These are phyloP conservation scores for Schizophyllum amplum DNA, from an alignment of 1,284 basidiomycete species.

Conservation along the genomic window DNA sequence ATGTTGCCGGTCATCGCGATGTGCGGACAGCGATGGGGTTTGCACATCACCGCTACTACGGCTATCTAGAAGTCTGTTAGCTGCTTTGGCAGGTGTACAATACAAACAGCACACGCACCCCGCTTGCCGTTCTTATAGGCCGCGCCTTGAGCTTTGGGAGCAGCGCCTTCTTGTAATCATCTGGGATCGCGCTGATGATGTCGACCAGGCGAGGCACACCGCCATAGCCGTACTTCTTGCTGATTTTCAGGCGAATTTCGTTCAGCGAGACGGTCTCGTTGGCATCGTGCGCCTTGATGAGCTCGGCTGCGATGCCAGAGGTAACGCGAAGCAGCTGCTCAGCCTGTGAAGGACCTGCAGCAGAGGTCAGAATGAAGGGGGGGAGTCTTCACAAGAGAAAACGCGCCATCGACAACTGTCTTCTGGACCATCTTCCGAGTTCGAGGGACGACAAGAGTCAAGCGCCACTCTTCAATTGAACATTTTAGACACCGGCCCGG, in stretches of 20 bases:
- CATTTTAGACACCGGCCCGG: neutral
- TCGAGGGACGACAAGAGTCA: neutral
- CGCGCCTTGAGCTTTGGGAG: conserved; percentile 89
- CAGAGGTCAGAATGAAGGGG: neutral
- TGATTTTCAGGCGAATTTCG: conserved; percentile 78
- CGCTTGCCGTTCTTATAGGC: conserved; percentile 96
- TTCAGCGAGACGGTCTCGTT: conserved; percentile 80
- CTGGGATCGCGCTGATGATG: conserved; percentile 97
- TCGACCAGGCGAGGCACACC: conserved; percentile 93
- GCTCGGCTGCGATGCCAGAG: conserved; percentile 89
- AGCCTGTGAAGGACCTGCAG: conserved; percentile 81
- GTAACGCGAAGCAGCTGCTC: conserved; percentile 88
- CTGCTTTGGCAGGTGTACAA: conserved; percentile 3
- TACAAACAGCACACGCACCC: conserved; percentile 43
- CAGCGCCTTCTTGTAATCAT: conserved; percentile 90
- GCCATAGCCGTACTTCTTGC: conserved; percentile 83
- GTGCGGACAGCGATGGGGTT: conserved; percentile 98
- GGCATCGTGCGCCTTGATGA: conserved; percentile 85
- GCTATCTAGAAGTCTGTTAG: conserved; percentile 60
- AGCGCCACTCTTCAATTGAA: neutral
- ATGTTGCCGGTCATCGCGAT: conserved; percentile 99
- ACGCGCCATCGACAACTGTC: neutral
- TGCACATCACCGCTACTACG: conserved; percentile 99
- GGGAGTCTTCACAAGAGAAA: neutral
- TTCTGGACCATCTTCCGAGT: neutral